Evolutionary conservation across 2,329 filamentous ascomycete genomes (phyloP), one percentile per base, ranked within the genome.

Genomic region (Talaromyces sp.): DNA sequence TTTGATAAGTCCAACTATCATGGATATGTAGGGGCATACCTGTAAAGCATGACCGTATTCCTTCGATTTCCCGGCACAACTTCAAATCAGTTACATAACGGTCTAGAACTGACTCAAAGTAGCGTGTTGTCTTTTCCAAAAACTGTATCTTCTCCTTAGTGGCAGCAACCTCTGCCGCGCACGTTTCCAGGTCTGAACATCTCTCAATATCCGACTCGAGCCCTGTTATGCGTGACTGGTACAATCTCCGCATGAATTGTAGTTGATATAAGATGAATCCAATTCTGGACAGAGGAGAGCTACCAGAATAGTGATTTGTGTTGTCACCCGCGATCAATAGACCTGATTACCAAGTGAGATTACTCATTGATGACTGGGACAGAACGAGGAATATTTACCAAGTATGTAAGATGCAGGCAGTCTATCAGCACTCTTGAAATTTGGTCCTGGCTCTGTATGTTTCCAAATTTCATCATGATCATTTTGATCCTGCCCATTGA

Each of bases 391-490:
- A 3, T 39, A 56, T 16, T 39, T 39, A 56, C 52, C 52, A 56
- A 56, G 52, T 11, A 56, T 23, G 52, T 12, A 12, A 39, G 28
- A 37, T 55, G 8, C 50, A 55, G 33, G 21, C 3, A 25, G 44
- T 16, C 12, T 28, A 14, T 48, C 12, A 9, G 52, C 52, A 12
- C 18, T 39, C 21, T 9, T 23, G 9, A 55, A 39, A 55, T 55
- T 33, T 39, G 28, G 52, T 25, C 52, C 52, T 37, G 52, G 52
- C 25, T 56, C 52, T 14, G 5, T 37, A 37, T 35, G n/a, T 56
- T 39, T 56, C 52, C 52, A 56, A 39, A 37, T 25, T 39, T 40
- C 52, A 56, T 56, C 52, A 39, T 39, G 33, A 9, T 56, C 52
- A 39, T 39, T 56, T 25, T 39, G 52, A 37, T 39, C 52, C 52